Conservation (phyloP, 768 basidiomycete species). For the Rhodotorula babjevae region DNA sequence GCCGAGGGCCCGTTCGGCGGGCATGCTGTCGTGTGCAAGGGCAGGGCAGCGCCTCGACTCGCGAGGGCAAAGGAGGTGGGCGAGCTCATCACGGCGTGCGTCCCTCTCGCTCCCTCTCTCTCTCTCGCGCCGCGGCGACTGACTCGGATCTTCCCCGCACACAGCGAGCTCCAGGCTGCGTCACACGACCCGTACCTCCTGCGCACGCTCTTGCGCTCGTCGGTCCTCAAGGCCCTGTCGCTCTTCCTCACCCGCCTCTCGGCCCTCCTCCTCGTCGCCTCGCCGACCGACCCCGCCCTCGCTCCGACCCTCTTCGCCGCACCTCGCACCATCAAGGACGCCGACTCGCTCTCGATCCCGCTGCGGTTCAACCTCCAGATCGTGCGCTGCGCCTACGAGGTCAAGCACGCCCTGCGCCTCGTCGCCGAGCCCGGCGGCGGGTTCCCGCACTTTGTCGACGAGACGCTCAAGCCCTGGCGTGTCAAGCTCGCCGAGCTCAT, state of each 20-base stretch:
- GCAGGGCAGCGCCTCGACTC: slow-evolving; percentile 30
- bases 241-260: slow-evolving; percentile 43
- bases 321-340: slow-evolving; percentile 23
- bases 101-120: neutral
- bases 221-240: slow-evolving; percentile 40
- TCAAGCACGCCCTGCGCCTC: slow-evolving; percentile 28
- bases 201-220: slow-evolving; percentile 41
- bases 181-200: slow-evolving; percentile 42
- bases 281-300: slow-evolving; percentile 14
- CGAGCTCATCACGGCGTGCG: slow-evolving; percentile 35
- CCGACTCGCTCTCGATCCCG: slow-evolving; percentile 32
- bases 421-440: slow-evolving; percentile 19
- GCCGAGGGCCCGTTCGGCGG: slow-evolving; percentile 14
- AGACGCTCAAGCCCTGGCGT: slow-evolving; percentile 41
- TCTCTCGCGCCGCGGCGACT: no score
- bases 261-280: slow-evolving; percentile 34
- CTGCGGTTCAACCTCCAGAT: slow-evolving; percentile 40
- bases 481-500: slow-evolving; percentile 41
- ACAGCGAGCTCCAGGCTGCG: slow-evolving; percentile 39
- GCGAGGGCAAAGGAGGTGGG: slow-evolving; percentile 29
- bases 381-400: slow-evolving; percentile 39
- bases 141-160: neutral
- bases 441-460: slow-evolving; percentile 38
- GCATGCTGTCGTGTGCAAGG: slow-evolving; percentile 15
- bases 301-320: slow-evolving; percentile 1